Percentiles rank a stretch among this genome's conserved stretches.
These are phyloP conservation scores for Mortierella sp. DNA, from an alignment of 371 early-diverging fungal species.

Conservation along the genomic window DNA sequence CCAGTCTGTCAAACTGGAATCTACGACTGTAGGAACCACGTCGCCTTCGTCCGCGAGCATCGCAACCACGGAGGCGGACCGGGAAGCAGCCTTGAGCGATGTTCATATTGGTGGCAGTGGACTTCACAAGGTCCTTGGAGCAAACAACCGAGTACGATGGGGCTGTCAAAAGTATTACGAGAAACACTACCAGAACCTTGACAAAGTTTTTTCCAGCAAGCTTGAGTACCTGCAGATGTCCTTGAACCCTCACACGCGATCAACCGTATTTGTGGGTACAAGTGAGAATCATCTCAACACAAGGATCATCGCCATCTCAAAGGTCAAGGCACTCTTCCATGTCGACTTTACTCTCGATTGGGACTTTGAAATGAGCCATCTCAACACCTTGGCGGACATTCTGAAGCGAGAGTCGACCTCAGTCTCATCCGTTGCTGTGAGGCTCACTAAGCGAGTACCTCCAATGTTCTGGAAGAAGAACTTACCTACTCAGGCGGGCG, in stretches of 20 bases:
- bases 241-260: constrained; percentile 23
- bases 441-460: constrained; percentile 19
- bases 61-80: not conserved
- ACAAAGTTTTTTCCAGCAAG: constrained; percentile 26
- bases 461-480: constrained; percentile 34
- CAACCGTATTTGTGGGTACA: not conserved
- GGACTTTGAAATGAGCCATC: constrained; percentile 22
- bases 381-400: constrained; percentile 8
- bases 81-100: constrained; percentile 6
- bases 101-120: constrained; percentile 34
- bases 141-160: constrained; percentile 30
- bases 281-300: constrained; percentile 21
- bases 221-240: constrained; percentile 16
- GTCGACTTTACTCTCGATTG: constrained; percentile 44
- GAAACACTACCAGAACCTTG: constrained; percentile 13
- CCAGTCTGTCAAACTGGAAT: constrained; percentile 5
- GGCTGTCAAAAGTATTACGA: constrained; percentile 26
- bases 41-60: not conserved
- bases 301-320: constrained; percentile 19
- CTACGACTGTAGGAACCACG: not conserved
- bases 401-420: constrained; percentile 15
- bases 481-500: not conserved
- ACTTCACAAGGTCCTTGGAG: constrained; percentile 12
- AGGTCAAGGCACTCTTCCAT: constrained; percentile 26
- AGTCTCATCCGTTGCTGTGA: constrained; percentile 21